phyloP scores from a whole-genome alignment of 768 basidiomycete species.

The Cystoderma amianthinum region DNA sequence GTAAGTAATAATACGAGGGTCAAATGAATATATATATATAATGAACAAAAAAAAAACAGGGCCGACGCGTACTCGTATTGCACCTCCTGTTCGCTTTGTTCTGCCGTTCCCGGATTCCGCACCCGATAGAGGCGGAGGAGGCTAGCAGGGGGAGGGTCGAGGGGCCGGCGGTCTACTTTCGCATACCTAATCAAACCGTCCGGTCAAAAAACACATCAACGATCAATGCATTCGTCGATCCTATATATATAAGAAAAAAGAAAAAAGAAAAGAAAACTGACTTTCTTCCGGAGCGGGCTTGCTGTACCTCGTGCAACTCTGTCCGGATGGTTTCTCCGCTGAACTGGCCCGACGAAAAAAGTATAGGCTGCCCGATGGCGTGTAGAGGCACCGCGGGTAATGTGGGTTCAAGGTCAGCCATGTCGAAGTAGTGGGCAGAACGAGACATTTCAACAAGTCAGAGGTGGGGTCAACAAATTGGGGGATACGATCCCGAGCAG shows the following conservation, averaged over 20 bases:
- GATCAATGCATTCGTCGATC: too few species aligned
- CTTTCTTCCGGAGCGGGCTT: conserved; percentile 66
- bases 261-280: conserved; percentile 15
- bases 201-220: too few species aligned
- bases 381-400: conserved; percentile 9
- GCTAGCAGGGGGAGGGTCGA: conserved; percentile 59
- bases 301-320: conserved; percentile 55
- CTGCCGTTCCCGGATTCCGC: conserved; percentile 27
- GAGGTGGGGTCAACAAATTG: too few species aligned
- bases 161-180: conserved; percentile 55
- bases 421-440: too few species aligned
- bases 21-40: conserved; percentile 5
- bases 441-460: too few species aligned
- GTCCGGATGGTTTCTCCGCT: conserved; percentile 38
- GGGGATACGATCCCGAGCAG: too few species aligned
- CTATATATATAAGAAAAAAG: conserved; percentile 1
- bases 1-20: neutral
- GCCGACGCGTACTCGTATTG: conserved; percentile 35
- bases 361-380: conserved; percentile 30
- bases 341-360: conserved; percentile 48
- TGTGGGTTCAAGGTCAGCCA: neutral
- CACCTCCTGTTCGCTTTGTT: conserved; percentile 39
- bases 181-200: conserved; percentile 45
- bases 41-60: conserved; percentile 4
- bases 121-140: conserved; percentile 46